Evolutionary conservation across 208 protist species (phyloP).

Genomic region (Trypanosoma boissoni): DNA sequence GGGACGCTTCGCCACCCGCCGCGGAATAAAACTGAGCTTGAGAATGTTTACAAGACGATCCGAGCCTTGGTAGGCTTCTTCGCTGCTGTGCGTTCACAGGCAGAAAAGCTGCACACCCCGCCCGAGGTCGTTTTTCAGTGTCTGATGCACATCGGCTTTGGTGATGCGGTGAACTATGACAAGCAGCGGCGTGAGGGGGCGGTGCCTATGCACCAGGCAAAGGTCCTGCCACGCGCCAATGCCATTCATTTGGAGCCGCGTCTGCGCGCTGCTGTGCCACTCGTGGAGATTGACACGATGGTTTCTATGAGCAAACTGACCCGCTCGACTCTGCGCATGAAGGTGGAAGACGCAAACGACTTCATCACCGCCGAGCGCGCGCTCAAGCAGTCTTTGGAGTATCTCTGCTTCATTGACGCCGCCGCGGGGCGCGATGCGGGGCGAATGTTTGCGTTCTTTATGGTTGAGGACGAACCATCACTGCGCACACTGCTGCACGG

Average conservation of each 20-base stretch:
- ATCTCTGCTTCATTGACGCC: conserved; percentile 72
- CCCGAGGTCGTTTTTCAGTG: conserved; percentile 79
- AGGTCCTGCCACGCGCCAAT: conserved; percentile 69
- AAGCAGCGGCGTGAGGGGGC: conserved; percentile 66
- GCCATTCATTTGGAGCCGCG: conserved; percentile 67
- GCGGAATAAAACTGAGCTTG: conserved; percentile 52
- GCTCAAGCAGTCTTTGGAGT: conserved; percentile 65
- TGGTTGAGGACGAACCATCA: conserved; percentile 4
- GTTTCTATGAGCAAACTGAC: conserved; percentile 61
- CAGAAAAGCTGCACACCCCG: conserved; percentile 36
- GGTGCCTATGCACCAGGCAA: conserved; percentile 91
- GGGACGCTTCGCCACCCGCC: conserved; percentile 69
- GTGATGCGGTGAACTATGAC: conserved; percentile 75
- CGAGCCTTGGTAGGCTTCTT: conserved; percentile 67
- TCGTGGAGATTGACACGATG: conserved; percentile 61
- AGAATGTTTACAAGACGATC: conserved; percentile 58
- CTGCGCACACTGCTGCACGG: conserved; percentile 30
- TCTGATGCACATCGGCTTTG: conserved; percentile 82
- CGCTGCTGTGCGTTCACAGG: conserved; percentile 35
- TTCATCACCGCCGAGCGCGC: conserved; percentile 61
- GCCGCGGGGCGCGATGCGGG: conserved; percentile 24
- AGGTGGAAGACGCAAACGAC: conserved; percentile 89
- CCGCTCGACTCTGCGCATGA: conserved; percentile 73
- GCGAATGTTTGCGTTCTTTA: not conserved
- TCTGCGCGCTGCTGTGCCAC: conserved; percentile 48